A percentile compares a stretch with the other conserved stretches of the same genome.
Evolutionary conservation across 31 red algal species (phyloP).

Genomic region (Porphyra umbilicalis): DNA sequence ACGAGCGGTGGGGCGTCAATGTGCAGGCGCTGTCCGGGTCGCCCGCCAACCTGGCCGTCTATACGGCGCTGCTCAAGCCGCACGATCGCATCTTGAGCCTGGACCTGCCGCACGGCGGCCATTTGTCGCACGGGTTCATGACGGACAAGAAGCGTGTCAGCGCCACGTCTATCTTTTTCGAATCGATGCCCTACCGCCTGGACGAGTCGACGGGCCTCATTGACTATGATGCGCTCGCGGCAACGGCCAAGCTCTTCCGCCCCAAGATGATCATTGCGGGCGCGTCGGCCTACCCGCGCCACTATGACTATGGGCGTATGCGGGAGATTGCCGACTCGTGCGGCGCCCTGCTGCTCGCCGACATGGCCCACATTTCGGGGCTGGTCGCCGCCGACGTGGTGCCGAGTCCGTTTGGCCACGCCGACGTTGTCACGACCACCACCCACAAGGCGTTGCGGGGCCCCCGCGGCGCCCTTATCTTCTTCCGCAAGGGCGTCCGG

Average conservation of each 20-base stretch:
- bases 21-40: constrained; percentile 92
- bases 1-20: constrained; percentile 89
- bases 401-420: constrained; percentile 80
- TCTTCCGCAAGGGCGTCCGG: constrained; percentile 86
- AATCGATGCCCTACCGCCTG: constrained; percentile 92
- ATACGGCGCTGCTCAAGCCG: constrained; percentile 78
- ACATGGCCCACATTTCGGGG: constrained; percentile 98
- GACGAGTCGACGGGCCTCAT: constrained; percentile 76
- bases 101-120: constrained; percentile 87
- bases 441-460: constrained; percentile 98
- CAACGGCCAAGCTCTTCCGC: constrained; percentile 67
- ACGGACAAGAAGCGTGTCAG: constrained; percentile 84
- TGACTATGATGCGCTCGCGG: constrained; percentile 95
- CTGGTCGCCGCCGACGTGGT: constrained; percentile 90
- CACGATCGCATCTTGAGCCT: constrained; percentile 86
- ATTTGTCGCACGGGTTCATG: constrained; percentile 95
- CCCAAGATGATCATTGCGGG: constrained; percentile 96
- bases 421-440: constrained; percentile 96
- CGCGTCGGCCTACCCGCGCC: constrained; percentile 84
- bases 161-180: constrained; percentile 91
- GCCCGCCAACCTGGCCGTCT: constrained; percentile 87
- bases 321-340: constrained; percentile 83
- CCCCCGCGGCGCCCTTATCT: constrained; percentile 93
- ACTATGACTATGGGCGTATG: constrained; percentile 87
- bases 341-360: constrained; percentile 78